Evolutionary conservation across 1,139 yeast genomes (phyloP).

Genomic region (Suhomyces choctaworum): DNA sequence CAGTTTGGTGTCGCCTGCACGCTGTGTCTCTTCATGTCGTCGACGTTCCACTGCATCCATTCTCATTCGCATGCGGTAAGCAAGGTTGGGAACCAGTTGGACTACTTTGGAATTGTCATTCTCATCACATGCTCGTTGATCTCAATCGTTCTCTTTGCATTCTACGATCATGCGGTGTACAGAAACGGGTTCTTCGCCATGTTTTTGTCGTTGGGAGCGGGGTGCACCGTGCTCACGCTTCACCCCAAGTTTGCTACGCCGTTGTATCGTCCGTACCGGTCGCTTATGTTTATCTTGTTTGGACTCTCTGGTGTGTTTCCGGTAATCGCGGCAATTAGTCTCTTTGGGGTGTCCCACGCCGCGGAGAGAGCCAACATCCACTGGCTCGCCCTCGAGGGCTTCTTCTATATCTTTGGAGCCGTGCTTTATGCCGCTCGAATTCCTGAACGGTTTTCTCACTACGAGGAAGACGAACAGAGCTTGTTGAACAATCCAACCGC

Average conservation of each 20-base stretch:
- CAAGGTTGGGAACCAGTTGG: conserved; percentile 73
- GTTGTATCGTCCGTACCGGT: conserved; percentile 74
- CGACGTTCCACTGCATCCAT: conserved; percentile 75
- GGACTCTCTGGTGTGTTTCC: conserved; percentile 83
- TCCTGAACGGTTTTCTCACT: conserved; percentile 75
- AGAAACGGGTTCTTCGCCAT: conserved; percentile 47
- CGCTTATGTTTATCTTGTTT: conserved; percentile 74
- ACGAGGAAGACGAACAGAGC: conserved; percentile 32
- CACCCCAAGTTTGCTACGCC: conserved; percentile 65
- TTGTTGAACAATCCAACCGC: conserved; percentile 19
- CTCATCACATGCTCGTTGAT: conserved; percentile 74
- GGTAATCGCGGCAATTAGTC: conserved; percentile 48
- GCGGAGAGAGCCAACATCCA: conserved; percentile 51
- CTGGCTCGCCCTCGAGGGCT: conserved; percentile 70
- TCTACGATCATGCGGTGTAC: conserved; percentile 48
- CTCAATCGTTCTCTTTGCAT: conserved; percentile 69
- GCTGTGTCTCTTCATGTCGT: conserved; percentile 70
- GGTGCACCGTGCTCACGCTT: conserved; percentile 66
- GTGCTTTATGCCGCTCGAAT: conserved; percentile 71
- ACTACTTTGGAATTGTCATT: conserved; percentile 82
- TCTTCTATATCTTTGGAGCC: conserved; percentile 77
- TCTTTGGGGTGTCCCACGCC: conserved; percentile 43
- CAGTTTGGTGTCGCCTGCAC: conserved; percentile 45
- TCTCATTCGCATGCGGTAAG: conserved; percentile 68
- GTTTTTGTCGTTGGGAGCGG: conserved; percentile 55